Conservation (phyloP, 345 rosid genomes). For the Eucalyptus grandis region DNA sequence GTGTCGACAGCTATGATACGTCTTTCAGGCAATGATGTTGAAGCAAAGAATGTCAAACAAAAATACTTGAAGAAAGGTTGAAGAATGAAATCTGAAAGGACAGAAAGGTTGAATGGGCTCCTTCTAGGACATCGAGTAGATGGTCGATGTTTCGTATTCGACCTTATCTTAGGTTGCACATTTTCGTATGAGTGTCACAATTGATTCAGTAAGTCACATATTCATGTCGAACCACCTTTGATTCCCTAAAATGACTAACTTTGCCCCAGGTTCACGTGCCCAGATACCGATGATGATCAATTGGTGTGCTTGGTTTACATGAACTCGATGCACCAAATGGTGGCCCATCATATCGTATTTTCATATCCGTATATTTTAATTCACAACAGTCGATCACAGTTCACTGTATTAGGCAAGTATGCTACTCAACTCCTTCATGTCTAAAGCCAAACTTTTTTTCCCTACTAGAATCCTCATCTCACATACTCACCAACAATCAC, state of each 20-base stretch:
- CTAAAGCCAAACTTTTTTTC: background rate
- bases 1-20: background rate
- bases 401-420: background rate
- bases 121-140: background rate
- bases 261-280: rapidly evolving
- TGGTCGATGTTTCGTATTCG: rapidly evolving
- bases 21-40: background rate
- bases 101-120: background rate
- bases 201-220: rapidly evolving
- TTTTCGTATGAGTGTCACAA: rapidly evolving
- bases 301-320: background rate
- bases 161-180: background rate
- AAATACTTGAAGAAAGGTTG: background rate
- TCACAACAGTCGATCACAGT: background rate
- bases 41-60: background rate
- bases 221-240: background rate
- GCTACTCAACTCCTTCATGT: background rate
- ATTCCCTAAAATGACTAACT: background rate
- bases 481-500: background rate
- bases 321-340: background rate
- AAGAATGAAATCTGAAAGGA: background rate
- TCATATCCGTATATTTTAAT: background rate
- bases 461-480: background rate
- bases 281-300: background rate
- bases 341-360: background rate